Evolutionary conservation across 1,139 yeast genomes (phyloP), one percentile per base, ranked within the genome.

Genomic region (Hemisphaericaspora subhashii): DNA sequence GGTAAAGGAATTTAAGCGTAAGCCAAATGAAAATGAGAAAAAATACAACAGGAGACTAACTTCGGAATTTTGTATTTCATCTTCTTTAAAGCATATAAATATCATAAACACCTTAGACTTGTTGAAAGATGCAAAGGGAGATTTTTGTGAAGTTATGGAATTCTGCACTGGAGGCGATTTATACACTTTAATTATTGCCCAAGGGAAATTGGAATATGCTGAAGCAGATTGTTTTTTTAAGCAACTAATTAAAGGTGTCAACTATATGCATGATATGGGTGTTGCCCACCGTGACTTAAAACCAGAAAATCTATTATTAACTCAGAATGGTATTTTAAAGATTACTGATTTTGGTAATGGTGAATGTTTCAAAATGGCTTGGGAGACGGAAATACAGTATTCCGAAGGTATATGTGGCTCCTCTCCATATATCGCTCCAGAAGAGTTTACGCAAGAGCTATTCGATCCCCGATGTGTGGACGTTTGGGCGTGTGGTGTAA

Each of bases 141-240:
- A 86, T 51, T 92, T 85, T 60, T 89, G 95, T 60, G 96, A 89
- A 64, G 97, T 92, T 35, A 88, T 92, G 96, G 97, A 92, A 65
- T 92, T 80, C 55, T 92, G 98, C 59, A 77, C 90, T 1, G 98
- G 97, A 27, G 98, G 98, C 39, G 98, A 92, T 60, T 68, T 92
- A 44, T 92, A 86, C 61, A 83, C 96, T 1, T 69, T 89, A 42
- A 86, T 92, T 49, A 77, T 88, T 38, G 84, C 95, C 1, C 78
- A 89, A 16, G 96, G 95, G 14, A 86, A 83, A 53, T 68, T 92
- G 42, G 95, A 87, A 53, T 82, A 81, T 45, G 76, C 80, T 12
- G 98, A 92, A 61, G 96, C 98, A 5, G 97, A 92, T 61, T 92
- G 98, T 62, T 89, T 87, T 57, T 89, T 92, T 69, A 90, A 90